Evolutionary conservation across 306 rosid species (phyloP), one percentile per base, ranked within the genome.

Genomic region (Prunus davidiana): DNA sequence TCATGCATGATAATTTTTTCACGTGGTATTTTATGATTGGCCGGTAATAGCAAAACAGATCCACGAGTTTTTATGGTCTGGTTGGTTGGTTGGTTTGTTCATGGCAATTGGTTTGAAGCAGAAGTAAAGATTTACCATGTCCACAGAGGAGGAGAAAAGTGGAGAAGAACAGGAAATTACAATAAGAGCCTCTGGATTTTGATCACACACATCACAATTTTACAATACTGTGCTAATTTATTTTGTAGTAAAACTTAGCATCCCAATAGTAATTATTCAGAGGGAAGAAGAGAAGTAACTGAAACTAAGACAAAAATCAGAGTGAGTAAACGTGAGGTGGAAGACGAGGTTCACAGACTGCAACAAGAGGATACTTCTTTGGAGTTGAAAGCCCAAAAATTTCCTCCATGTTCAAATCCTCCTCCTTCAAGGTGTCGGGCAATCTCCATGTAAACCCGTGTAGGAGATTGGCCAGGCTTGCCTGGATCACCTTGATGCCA

Each of bases 381-480:
- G 93, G 90, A 0, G 93, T 84, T 0, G 98, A 85, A 12, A 89
- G 83, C 52, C 98, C 96, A 67, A 82, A 93, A 51, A 77, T 81
- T 67, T 93, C 97, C 6, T 86, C 91, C 98, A 91, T 91, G 52
- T 87, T 75, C 80, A 93, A 69, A 12, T 84, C 91, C 72, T 88
- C 96, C 0, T 54, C 83, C 75, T 79, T 84, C 80, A 80, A 64
- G 49, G 58, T 46, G 16, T 15, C 10, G 3, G 88, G 89, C 55
- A 93, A 56, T 54, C 65, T 88, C 98, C 98, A 93, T 7, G 82
- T 81, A 75, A 91, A 93, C 0, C 98, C 97, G 84, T 89, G 98
- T 80, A 91, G 72, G n/a, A 91, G 64, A 54, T 93, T 93, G 1
- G 98, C 96, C 81, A 91, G 79, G 70, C 92, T 91, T 57, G 86